Evolutionary conservation across 495 filamentous ascomycete species (phyloP), one percentile per base, ranked within the genome.

Genomic region (Penicillium egyptiacum): DNA sequence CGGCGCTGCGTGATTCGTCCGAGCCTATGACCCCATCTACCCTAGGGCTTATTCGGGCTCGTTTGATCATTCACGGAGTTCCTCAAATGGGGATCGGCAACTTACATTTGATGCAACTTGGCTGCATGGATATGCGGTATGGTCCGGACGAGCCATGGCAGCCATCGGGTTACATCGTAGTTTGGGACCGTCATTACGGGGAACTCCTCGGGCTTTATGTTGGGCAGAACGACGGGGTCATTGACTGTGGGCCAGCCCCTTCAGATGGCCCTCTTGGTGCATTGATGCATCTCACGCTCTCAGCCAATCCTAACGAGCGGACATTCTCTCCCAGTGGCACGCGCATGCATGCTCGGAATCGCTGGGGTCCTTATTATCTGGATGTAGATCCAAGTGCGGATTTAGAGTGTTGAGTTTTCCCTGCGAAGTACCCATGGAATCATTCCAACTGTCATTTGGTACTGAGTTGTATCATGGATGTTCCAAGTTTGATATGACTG

Each of bases 71-170:
- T 17, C 57, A 66, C 23, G 62, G 65, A 16, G 54, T 58, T 14
- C 55, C 66, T 22, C 55, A 50, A 14, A 42, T 22, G 19, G 35
- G 49, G 19, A 57, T 61, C 19, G 59, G 49, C 17, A 58, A 50
- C 37, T 50, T 73, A 39, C 66, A 73, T 54, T 28, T 76, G 22
- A 66, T 78, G 55, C 72, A 73, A 56, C 68, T 77, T 17, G 75
- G 74, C 8, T 66, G 59, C 33, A 46, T 78, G 40, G 58, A 68
- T 20, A 58, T 57, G 57, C 67, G 62, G 17, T 19, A 35, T 41
- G 51, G 50, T 3, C 23, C 43, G 30, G 28, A 50, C 17, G 43
- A 61, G 40, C 14, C 52, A 19, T 76, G 74, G 69, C 49, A 67
- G 25, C 43, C 62, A 45, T 70, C 74, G 0, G 75, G 72, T 1